phyloP scores from a whole-genome alignment of 257 asterid genomes.

The Nicotiana obtusifolia region DNA sequence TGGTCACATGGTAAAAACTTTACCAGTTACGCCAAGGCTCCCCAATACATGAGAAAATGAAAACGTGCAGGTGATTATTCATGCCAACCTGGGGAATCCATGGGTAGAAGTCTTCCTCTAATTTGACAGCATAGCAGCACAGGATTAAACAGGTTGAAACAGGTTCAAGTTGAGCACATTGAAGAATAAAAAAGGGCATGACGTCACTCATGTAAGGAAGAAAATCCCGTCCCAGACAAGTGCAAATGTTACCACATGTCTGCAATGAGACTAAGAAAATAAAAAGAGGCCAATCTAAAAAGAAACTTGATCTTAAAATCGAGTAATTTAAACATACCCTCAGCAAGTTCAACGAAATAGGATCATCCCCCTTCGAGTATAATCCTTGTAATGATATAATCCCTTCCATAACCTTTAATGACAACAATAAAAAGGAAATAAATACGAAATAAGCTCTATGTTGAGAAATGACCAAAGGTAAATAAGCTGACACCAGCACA shows the following conservation, averaged over 20 bases:
- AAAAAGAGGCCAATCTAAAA: too few relatives aligned
- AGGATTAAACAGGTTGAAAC: conserved; percentile 7
- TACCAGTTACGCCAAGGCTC: too few relatives aligned
- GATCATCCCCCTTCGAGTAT: conserved; percentile 79
- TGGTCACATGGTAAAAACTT: too few relatives aligned
- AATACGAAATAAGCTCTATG: too few relatives aligned
- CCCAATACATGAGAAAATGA: not conserved
- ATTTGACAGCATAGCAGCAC: conserved; percentile 91
- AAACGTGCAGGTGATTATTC: not conserved
- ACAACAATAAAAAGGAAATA: not conserved
- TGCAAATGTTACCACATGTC: conserved; percentile 96
- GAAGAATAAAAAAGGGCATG: conserved; percentile 49
- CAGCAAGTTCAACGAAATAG: conserved; percentile 80
- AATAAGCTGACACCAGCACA: too few relatives aligned
- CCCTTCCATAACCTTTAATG: conserved; percentile 71
- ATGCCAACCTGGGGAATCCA: conserved; percentile 91
- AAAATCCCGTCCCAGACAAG: conserved; percentile 86
- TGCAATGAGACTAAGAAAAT: conserved; percentile 1
- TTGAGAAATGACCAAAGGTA: too few relatives aligned
- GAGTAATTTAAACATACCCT: conserved; percentile 39
- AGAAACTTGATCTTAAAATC: not conserved
- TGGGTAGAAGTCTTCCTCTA: conserved; percentile 93
- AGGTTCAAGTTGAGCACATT: too few relatives aligned
- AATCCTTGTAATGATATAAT: conserved; percentile 87
- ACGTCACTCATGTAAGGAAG: conserved; percentile 88